phyloP scores from a whole-genome alignment of 768 basidiomycete species.

The Boletus pseudopeckii region DNA sequence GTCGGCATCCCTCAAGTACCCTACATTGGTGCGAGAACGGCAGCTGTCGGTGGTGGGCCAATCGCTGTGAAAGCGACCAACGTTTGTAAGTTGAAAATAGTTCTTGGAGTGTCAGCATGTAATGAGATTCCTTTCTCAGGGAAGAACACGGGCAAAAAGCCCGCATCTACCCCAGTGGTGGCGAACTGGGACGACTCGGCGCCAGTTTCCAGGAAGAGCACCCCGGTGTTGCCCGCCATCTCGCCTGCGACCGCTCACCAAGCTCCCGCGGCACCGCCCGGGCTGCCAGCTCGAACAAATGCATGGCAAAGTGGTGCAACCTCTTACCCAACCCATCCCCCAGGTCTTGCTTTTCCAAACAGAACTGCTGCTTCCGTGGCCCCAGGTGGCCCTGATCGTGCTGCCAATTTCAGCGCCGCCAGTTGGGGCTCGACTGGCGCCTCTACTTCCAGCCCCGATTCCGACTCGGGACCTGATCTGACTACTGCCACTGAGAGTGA shows the following conservation, averaged over 20 bases:
- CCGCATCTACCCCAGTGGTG: not conserved
- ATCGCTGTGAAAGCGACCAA: constrained; percentile 26
- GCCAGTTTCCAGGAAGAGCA: constrained; percentile 13
- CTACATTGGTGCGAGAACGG: constrained; percentile 6
- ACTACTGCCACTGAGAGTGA: constrained; percentile 23
- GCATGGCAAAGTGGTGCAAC: constrained; percentile 10
- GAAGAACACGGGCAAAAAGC: constrained; percentile 8
- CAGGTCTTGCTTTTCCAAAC: constrained; percentile 10
- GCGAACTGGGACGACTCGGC: constrained; percentile 23
- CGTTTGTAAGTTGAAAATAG: constrained; percentile 24
- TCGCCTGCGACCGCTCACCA: constrained; percentile 5
- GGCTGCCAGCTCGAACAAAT: constrained; percentile 4
- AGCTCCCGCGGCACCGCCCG: constrained; percentile 6
- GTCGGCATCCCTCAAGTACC: constrained; percentile 3
- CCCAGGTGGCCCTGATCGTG: constrained; percentile 4
- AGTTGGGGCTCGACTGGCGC: constrained; percentile 26
- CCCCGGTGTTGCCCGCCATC: constrained; percentile 8
- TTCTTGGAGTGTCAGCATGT: not conserved
- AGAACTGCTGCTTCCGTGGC: not conserved
- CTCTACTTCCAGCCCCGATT: constrained; percentile 27
- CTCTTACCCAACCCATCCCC: constrained; percentile 11
- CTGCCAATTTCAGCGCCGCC: constrained; percentile 6
- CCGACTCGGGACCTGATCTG: constrained; percentile 25
- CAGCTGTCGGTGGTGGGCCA: constrained; percentile 29
- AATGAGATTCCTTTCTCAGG: constrained; percentile 9